Conservation (phyloP, 768 basidiomycete species). For the Panaeolus papilionaceus region DNA sequence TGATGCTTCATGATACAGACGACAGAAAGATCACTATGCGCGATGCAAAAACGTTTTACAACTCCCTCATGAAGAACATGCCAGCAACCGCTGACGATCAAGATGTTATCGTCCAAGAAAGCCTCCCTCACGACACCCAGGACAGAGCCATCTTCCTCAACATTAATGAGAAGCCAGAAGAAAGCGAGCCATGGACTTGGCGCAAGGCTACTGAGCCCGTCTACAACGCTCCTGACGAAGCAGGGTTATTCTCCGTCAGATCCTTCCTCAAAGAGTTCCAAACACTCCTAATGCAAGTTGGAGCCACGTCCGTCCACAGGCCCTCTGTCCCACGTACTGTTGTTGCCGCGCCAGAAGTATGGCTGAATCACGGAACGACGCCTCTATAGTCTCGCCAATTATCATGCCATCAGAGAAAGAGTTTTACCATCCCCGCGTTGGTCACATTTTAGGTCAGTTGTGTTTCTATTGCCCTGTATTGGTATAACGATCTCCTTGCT, state of each 20-base stretch:
- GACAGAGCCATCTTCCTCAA: conserved; percentile 49
- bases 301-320: conserved; percentile 36
- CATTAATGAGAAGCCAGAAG: conserved; percentile 42
- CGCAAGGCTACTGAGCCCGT: conserved; percentile 43
- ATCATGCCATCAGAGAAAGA: conserved; percentile 19
- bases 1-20: conserved; percentile 34
- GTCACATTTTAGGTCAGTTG: conserved; percentile 35
- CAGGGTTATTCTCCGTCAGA: conserved; percentile 37
- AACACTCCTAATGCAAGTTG: conserved; percentile 38
- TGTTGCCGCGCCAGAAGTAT: conserved; percentile 18
- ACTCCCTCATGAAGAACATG: conserved; percentile 42
- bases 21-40: conserved; percentile 36
- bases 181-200: conserved; percentile 43
- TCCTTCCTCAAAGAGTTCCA: conserved; percentile 40
- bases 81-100: background rate
- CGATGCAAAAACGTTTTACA: conserved; percentile 50
- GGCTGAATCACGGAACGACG: conserved; percentile 28
- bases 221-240: conserved; percentile 41
- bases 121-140: conserved; percentile 26
- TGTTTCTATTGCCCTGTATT: background rate
- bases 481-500: background rate
- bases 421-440: conserved; percentile 25
- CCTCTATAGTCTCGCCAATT: conserved; percentile 17
- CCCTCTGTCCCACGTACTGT: conserved; percentile 17
- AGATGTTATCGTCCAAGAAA: conserved; percentile 22